A percentile compares a stretch with the other conserved stretches of the same genome.
Conservation (phyloP, 768 basidiomycete genomes). For the Amanita polypyramis region DNA sequence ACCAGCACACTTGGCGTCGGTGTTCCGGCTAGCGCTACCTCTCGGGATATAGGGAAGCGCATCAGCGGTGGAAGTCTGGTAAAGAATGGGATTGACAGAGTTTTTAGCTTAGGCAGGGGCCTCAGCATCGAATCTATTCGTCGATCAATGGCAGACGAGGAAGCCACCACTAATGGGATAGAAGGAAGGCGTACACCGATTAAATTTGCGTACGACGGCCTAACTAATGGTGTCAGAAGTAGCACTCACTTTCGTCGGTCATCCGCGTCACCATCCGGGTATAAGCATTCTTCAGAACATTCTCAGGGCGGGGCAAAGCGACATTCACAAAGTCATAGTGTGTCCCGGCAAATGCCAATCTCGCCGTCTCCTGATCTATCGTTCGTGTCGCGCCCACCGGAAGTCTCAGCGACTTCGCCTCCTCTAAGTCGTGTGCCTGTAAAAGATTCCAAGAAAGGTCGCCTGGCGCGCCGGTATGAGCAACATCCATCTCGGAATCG, state of each 20-base stretch:
- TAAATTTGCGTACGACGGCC: constrained; percentile 8
- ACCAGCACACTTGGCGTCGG: constrained; percentile 12
- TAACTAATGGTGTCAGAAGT: constrained; percentile 11
- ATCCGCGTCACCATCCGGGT: constrained; percentile 11
- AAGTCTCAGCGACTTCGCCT: constrained; percentile 13
- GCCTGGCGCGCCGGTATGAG: constrained; percentile 45
- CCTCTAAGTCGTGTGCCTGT: constrained; percentile 28
- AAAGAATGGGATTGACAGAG: constrained; percentile 51
- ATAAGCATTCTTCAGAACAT: constrained; percentile 12
- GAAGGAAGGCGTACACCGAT: constrained; percentile 10
- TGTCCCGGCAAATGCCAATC: constrained; percentile 11
- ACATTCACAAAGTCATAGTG: constrained; percentile 8
- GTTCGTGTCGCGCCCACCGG: constrained; percentile 21
- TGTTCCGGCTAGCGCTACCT: background rate
- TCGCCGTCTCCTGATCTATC: constrained; percentile 26
- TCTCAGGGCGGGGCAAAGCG: background rate
- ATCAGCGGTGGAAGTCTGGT: constrained; percentile 26
- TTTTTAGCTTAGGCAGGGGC: constrained; percentile 42
- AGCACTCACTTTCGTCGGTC: constrained; percentile 8
- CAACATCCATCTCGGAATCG: constrained; percentile 63
- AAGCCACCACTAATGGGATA: background rate
- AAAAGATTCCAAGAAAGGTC: constrained; percentile 25
- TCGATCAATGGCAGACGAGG: constrained; percentile 16
- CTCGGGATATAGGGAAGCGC: constrained; percentile 11
- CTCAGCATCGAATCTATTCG: constrained; percentile 41